Conservation (phyloP, 2,329 filamentous ascomycete genomes). For the Fusarium proliferatum region DNA sequence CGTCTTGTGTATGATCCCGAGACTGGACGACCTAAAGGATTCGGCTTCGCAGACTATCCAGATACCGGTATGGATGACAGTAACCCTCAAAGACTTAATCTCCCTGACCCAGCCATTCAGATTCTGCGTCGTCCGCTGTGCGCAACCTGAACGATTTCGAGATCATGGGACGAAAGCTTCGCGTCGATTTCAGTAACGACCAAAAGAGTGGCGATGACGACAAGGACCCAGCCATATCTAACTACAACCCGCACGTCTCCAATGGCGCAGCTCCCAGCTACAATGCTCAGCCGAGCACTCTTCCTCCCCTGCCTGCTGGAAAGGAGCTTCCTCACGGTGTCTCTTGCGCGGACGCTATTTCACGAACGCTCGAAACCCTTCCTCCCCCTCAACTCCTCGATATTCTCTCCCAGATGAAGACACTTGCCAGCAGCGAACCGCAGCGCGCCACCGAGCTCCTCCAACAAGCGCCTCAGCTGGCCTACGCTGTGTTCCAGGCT, state of each 20-base stretch:
- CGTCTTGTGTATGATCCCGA: conserved; percentile 95
- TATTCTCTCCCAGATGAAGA: conserved; percentile 94
- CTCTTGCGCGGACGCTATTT: conserved; percentile 90
- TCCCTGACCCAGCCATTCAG: conserved; percentile 50
- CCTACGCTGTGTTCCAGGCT: conserved; percentile 95
- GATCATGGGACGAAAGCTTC: conserved; percentile 91
- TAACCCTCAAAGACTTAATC: neutral
- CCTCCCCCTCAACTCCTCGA: conserved; percentile 91
- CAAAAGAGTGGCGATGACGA: conserved; percentile 76
- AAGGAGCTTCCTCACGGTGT: conserved; percentile 85
- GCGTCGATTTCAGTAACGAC: conserved; percentile 96
- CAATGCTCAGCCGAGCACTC: conserved; percentile 57
- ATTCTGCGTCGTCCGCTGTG: conserved; percentile 90
- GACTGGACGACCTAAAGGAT: conserved; percentile 93
- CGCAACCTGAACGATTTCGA: conserved; percentile 96
- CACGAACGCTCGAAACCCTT: conserved; percentile 86
- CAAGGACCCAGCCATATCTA: conserved; percentile 39
- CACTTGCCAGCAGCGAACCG: conserved; percentile 83
- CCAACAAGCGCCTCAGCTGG: conserved; percentile 88
- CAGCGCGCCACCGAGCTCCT: conserved; percentile 87
- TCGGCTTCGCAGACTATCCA: conserved; percentile 95
- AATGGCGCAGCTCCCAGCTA: conserved; percentile 51
- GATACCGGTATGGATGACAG: conserved; percentile 74
- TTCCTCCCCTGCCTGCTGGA: conserved; percentile 86
- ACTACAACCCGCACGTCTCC: conserved; percentile 44